phyloP scores from a whole-genome alignment of 2,329 filamentous ascomycete species.

The Dactylella cylindrospora region DNA sequence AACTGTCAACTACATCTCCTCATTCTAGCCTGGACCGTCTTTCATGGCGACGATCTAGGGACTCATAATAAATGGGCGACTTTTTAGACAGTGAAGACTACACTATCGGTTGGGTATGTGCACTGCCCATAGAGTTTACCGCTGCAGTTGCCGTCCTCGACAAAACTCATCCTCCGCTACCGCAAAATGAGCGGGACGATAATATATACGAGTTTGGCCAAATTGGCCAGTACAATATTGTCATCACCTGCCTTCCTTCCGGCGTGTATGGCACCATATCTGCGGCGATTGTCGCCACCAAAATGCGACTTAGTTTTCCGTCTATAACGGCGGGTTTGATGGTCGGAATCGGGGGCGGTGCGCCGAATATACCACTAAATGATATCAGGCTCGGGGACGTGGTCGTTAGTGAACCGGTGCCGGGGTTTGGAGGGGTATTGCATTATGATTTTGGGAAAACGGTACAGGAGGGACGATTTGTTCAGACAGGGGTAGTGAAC shows the following conservation, averaged over 20 bases:
- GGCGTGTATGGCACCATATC: slow-evolving; percentile 5
- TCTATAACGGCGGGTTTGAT: neutral
- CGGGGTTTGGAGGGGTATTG: slow-evolving; percentile 7
- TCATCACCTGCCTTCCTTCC: slow-evolving; percentile 11
- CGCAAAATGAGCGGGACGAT: neutral
- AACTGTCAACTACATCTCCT: too few relatives aligned
- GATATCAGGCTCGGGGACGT: slow-evolving; percentile 13
- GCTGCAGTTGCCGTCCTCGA: slow-evolving; percentile 3
- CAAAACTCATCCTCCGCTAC: neutral
- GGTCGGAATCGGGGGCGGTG: slow-evolving; percentile 10
- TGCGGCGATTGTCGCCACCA: neutral
- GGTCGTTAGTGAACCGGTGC: slow-evolving; percentile 6
- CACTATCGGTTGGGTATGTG: slow-evolving; percentile 7
- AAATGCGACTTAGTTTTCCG: slow-evolving; percentile 3
- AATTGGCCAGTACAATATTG: neutral
- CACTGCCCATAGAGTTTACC: neutral
- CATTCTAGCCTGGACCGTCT: too few relatives aligned
- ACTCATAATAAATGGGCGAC: too few relatives aligned
- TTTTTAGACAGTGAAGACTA: slow-evolving; percentile 6
- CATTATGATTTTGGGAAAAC: slow-evolving; percentile 10
- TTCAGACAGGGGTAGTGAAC: slow-evolving; percentile 3
- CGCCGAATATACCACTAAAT: neutral
- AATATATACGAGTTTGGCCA: slow-evolving; percentile 3
- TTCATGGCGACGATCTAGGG: too few relatives aligned
- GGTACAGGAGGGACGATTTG: slow-evolving; percentile 3